Evolutionary conservation across 1,284 basidiomycete genomes (phyloP), one percentile per base, ranked within the genome.

Genomic region (Microstroma glucosiphilum): DNA sequence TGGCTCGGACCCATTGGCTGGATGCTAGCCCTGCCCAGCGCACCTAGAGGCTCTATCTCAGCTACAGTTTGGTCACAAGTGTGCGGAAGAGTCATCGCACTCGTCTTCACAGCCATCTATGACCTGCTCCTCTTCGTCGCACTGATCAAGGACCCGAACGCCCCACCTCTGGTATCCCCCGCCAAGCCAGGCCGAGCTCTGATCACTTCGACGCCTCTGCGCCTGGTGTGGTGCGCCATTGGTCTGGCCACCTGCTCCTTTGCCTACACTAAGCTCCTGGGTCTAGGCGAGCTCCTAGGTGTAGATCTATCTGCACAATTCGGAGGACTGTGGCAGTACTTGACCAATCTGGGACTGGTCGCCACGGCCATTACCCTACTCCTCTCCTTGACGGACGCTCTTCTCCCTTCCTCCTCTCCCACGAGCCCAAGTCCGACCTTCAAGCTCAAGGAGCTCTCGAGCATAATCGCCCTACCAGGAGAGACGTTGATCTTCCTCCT

Each of bases 401-500:
- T 54, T 25, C 13, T 25, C 21, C 51, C 51, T 2, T 19, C 17
- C 51, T 15, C 13, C 21, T 13, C 13, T 23, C 19, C 48, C 25
- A 9, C 30, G 30, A 37, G 30, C 9, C 30, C 30, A 37, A 37
- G 30, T 9, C 17, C 23, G 15, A 40, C 42, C 17, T 15, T 15
- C 8, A n/a, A n/a, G 54, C 6, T 26, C 4, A 69, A 70, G 19
- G 55, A 62, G 23, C 15, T 70, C 2, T 19, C 64, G 19, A 62
- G 57, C 58, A 60, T 62, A 8, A 46, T 49, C 2, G 60, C 69
- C 9, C 56, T 75, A 12, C 72, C 72, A 9, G 59, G 59, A 6
- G 71, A 75, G 58, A 58, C 59, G 19, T 23, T 73, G 23, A 69
- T 75, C 63, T 64, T 71, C 6, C 8, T 68, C 17, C 60, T 75